Conservation (phyloP, 2,329 filamentous ascomycete species). For the Sporothrix dimorphospora region DNA sequence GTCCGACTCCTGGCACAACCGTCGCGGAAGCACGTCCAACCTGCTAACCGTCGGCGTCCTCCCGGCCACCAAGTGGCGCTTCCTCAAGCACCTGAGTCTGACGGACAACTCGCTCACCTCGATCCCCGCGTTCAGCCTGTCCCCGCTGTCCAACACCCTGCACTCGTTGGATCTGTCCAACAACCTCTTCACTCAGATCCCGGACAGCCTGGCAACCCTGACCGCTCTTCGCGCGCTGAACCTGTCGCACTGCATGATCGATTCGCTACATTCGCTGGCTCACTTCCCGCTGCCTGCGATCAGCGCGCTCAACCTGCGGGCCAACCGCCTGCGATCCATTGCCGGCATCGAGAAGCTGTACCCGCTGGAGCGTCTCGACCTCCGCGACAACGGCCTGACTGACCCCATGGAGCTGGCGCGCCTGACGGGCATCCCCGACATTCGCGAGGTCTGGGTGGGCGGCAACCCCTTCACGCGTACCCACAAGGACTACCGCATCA, state of each 20-base stretch:
- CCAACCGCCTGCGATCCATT: slow-evolving; percentile 83
- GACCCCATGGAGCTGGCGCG: slow-evolving; percentile 90
- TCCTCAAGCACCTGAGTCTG: slow-evolving; percentile 87
- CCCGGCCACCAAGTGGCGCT: slow-evolving; percentile 89
- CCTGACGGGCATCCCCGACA: slow-evolving; percentile 85
- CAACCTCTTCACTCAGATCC: slow-evolving; percentile 92
- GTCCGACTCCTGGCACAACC: slow-evolving; percentile 65
- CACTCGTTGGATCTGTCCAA: slow-evolving; percentile 90
- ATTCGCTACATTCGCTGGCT: slow-evolving; percentile 83
- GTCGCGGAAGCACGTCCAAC: slow-evolving; percentile 77
- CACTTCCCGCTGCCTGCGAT: slow-evolving; percentile 90
- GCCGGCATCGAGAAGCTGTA: slow-evolving; percentile 87
- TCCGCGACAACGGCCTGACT: slow-evolving; percentile 87
- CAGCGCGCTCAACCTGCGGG: slow-evolving; percentile 86
- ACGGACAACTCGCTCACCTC: slow-evolving; percentile 88
- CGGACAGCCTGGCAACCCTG: slow-evolving; percentile 83
- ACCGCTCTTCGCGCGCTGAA: slow-evolving; percentile 91
- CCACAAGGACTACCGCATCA: slow-evolving; percentile 80
- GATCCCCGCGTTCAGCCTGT: slow-evolving; percentile 73
- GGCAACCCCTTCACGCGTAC: slow-evolving; percentile 91
- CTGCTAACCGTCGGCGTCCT: slow-evolving; percentile 71
- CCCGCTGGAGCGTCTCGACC: slow-evolving; percentile 85
- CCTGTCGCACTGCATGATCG: slow-evolving; percentile 96
- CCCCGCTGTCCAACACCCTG: slow-evolving; percentile 82
- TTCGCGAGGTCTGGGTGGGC: slow-evolving; percentile 88